Evolutionary conservation across 2,329 filamentous ascomycete species (phyloP).

Genomic region (Furcasterigmium sp.): DNA sequence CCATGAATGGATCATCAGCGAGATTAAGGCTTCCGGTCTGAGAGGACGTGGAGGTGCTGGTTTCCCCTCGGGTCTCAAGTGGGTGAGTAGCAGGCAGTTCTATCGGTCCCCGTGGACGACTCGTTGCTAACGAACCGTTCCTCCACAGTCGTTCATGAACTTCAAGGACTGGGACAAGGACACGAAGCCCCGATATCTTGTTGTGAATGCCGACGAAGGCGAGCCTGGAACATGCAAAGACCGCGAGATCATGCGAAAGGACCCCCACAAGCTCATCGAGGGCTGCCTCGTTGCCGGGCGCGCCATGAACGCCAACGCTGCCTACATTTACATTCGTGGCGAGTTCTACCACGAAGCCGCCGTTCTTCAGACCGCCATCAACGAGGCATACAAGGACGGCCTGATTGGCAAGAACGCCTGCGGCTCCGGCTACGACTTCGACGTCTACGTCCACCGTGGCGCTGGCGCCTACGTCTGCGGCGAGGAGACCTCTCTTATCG

Average conservation of each 20-base stretch:
- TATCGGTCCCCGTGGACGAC: background rate
- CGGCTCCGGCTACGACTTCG: conserved; percentile 94
- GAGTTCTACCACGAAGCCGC: conserved; percentile 97
- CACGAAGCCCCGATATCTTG: conserved; percentile 87
- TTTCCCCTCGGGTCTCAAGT: conserved; percentile 98
- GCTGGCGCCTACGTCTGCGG: conserved; percentile 97
- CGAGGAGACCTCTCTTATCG: conserved; percentile 96
- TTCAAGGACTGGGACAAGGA: conserved; percentile 99
- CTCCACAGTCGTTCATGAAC: conserved; percentile 91
- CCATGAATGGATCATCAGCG: conserved; percentile 97
- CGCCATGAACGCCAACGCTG: conserved; percentile 97
- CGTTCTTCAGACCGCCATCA: conserved; percentile 89
- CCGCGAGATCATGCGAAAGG: conserved; percentile 99
- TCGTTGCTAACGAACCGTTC: conserved; percentile 5
- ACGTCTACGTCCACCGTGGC: conserved; percentile 93
- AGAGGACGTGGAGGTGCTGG: conserved; percentile 95
- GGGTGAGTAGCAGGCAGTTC: conserved; percentile 55
- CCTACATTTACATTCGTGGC: conserved; percentile 99
- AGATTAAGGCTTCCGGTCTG: conserved; percentile 94
- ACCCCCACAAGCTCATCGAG: conserved; percentile 97
- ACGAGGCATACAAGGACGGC: conserved; percentile 93
- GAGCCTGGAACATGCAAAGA: conserved; percentile 99
- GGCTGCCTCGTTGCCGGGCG: conserved; percentile 93
- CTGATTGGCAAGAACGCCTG: conserved; percentile 98
- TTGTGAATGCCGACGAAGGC: conserved; percentile 98